A percentile compares a stretch with the other conserved stretches of the same genome.
These are phyloP conservation scores for Colletotrichum trifolii DNA, from an alignment of 2,329 filamentous ascomycete species.

Conservation along the genomic window DNA sequence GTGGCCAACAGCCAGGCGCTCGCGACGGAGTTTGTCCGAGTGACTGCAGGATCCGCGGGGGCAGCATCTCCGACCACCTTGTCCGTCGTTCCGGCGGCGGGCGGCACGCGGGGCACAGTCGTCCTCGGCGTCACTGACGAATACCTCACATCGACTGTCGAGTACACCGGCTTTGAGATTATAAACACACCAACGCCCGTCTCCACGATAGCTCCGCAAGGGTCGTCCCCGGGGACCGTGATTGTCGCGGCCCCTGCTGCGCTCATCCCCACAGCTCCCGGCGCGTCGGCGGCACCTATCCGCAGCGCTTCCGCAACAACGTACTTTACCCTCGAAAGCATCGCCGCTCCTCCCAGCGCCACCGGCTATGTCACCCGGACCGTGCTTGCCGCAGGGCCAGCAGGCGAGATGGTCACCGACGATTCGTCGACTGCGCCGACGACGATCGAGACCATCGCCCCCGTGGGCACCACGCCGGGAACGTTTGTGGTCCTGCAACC, in stretches of 20 bases:
- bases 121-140: conserved; percentile 6
- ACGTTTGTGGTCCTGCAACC: background rate
- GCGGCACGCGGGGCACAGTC: conserved; percentile 1
- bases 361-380: conserved; percentile 13
- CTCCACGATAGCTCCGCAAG: conserved; percentile 5
- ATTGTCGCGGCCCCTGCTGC: conserved; percentile 1
- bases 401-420: background rate
- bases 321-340: background rate
- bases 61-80: background rate
- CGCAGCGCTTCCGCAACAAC: background rate
- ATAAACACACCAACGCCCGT: conserved; percentile 6
- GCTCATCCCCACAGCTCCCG: background rate
- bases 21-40: background rate
- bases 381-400: conserved; percentile 6
- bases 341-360: background rate
- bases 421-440: conserved; percentile 5
- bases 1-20: conserved; percentile 11
- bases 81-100: conserved; percentile 2
- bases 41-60: background rate
- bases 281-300: background rate
- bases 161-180: conserved; percentile 3
- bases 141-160: conserved; percentile 2
- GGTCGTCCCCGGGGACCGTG: conserved; percentile 8
- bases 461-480: background rate
- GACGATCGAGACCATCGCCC: conserved; percentile 18